A percentile compares a stretch with the other conserved stretches of the same genome.
phyloP scores from a whole-genome alignment of 306 rosid genomes.

The Delonix regia region DNA sequence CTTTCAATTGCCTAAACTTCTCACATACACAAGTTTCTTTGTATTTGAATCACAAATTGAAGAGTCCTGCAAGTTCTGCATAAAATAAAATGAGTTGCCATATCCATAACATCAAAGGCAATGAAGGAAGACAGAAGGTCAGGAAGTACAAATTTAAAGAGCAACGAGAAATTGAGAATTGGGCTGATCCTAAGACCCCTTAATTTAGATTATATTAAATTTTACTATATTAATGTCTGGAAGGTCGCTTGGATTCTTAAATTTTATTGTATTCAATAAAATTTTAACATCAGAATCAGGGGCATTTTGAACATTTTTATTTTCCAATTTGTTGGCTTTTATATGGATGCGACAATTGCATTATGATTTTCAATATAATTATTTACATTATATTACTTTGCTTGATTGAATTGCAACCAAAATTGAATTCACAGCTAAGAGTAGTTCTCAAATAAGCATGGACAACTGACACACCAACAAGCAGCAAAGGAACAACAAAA shows the following conservation, averaged over 20 bases:
- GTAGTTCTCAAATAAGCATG: not conserved
- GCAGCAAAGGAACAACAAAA: not conserved
- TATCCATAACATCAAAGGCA: not conserved
- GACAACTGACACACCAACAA: not conserved
- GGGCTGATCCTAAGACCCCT: not conserved
- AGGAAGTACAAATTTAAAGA: not conserved
- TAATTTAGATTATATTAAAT: not conserved
- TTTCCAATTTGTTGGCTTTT: not conserved
- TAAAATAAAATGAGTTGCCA: not conserved
- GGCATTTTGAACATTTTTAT: not conserved
- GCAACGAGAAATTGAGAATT: not conserved
- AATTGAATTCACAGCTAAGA: not conserved
- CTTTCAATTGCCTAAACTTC: constrained; percentile 26
- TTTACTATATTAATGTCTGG: not conserved
- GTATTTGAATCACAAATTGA: not conserved
- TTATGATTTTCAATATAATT: not conserved
- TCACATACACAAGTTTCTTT: not conserved
- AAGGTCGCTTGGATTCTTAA: not conserved
- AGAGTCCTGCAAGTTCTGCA: not conserved
- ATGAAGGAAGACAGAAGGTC: not conserved
- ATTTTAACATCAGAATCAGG: not conserved
- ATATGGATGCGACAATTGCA: not conserved
- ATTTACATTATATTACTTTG: not conserved
- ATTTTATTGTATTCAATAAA: not conserved
- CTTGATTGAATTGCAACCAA: not conserved